A percentile compares a stretch with the other conserved stretches of the same genome.
Conservation (phyloP, 1,139 yeast genomes). For the Maudiozyma humilis region DNA sequence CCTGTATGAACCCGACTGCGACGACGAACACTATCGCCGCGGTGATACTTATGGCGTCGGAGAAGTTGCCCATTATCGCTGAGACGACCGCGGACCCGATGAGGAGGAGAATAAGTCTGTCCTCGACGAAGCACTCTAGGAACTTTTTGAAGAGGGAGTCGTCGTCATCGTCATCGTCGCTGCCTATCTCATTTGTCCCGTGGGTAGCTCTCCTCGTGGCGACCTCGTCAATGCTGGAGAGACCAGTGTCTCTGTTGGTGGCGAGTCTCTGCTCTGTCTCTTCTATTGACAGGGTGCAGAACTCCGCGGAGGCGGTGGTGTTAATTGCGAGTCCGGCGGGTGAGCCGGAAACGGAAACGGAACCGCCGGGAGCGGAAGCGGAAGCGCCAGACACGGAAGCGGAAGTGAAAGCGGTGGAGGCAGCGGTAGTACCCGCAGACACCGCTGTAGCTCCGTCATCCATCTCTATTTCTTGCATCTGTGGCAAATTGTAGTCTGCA, state of each 20-base stretch:
- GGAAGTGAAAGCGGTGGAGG: too few species aligned
- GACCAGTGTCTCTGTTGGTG: constrained; percentile 53
- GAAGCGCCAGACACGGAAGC: too few species aligned
- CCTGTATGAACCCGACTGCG: constrained; percentile 93
- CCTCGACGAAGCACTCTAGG: constrained; percentile 70
- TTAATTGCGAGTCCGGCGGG: constrained; percentile 23
- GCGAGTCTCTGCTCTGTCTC: constrained; percentile 55
- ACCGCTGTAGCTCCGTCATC: not conserved
- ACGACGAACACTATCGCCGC: constrained; percentile 86
- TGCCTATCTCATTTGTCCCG: constrained; percentile 39
- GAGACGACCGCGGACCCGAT: constrained; percentile 83
- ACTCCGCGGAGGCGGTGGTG: constrained; percentile 34
- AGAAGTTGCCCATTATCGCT: constrained; percentile 84
- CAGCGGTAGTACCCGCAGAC: too few species aligned
- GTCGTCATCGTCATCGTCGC: constrained; percentile 32
- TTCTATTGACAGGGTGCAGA: constrained; percentile 49
- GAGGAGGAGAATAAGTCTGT: constrained; percentile 76
- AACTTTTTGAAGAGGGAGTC: constrained; percentile 49
- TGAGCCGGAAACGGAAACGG: too few species aligned
- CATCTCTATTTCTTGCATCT: not conserved
- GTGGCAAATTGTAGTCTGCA: not conserved
- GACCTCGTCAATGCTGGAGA: constrained; percentile 61
- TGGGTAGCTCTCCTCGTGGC: constrained; percentile 60
- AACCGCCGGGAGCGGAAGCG: too few species aligned
- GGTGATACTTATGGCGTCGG: constrained; percentile 85